These are phyloP conservation scores for Cyclocybe aegerita DNA, from an alignment of 768 basidiomycete genomes.

Conservation along the genomic window DNA sequence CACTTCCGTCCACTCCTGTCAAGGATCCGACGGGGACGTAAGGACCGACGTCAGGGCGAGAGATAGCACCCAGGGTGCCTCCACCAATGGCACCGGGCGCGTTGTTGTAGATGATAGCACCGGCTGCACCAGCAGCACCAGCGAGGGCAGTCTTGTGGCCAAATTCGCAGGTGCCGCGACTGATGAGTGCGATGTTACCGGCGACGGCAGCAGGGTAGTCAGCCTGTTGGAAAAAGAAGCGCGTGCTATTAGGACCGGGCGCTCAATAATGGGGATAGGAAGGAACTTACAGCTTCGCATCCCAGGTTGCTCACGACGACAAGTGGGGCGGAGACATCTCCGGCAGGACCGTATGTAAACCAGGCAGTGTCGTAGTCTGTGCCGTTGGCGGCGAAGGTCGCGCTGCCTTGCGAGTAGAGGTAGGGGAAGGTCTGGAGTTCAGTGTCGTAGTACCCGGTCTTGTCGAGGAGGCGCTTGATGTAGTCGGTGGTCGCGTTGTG, in stretches of 20 bases:
- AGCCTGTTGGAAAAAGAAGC: constrained; percentile 7
- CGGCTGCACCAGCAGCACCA: constrained; percentile 23
- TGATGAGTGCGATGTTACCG: constrained; percentile 27
- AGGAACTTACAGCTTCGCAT: constrained; percentile 20
- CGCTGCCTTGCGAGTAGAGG: constrained; percentile 23
- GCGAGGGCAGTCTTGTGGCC: constrained; percentile 27
- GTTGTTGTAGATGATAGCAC: constrained; percentile 29
- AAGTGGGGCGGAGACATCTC: constrained; percentile 23
- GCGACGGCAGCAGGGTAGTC: constrained; percentile 24
- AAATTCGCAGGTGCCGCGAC: constrained; percentile 27
- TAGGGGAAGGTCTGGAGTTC: constrained; percentile 27
- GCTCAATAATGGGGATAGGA: background rate
- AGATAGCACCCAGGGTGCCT: constrained; percentile 22
- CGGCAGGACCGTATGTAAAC: constrained; percentile 24
- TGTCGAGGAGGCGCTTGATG: constrained; percentile 25
- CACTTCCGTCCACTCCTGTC: constrained; percentile 20
- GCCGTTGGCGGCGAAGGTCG: constrained; percentile 17
- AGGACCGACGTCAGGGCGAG: constrained; percentile 19
- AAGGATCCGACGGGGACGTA: constrained; percentile 25
- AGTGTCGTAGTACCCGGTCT: constrained; percentile 26
- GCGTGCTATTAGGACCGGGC: background rate
- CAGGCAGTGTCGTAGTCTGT: constrained; percentile 12
- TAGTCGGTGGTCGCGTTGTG: constrained; percentile 30
- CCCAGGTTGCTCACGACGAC: constrained; percentile 23
- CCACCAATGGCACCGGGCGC: constrained; percentile 19